Percentiles rank a stretch among this genome's conserved stretches.
Evolutionary conservation across 169 alveolate species (phyloP).

Genomic region (Plasmodium inui): DNA sequence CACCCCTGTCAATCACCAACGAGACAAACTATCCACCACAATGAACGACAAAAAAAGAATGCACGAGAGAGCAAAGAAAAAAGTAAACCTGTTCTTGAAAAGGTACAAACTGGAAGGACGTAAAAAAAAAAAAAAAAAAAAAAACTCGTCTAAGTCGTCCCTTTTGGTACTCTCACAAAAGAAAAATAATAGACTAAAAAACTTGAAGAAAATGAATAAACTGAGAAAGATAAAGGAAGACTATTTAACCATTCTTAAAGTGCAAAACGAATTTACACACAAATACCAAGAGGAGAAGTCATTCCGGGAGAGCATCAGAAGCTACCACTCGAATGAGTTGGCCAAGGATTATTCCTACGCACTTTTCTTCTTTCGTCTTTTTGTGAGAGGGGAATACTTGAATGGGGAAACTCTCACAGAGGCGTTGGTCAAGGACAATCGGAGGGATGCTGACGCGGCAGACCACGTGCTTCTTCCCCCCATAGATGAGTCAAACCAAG

Average conservation of each 20-base stretch:
- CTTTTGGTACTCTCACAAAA: not conserved
- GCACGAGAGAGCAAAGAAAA: not conserved
- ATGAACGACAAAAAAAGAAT: not conserved
- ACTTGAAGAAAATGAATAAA: not conserved
- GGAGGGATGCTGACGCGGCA: no score
- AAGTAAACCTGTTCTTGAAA: not conserved
- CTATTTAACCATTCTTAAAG: conserved; percentile 18
- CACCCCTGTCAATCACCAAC: not conserved
- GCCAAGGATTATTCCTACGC: conserved; percentile 27
- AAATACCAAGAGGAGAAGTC: conserved; percentile 29
- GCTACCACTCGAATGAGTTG: not conserved
- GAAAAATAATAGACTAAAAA: not conserved
- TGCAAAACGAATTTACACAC: conserved; percentile 24
- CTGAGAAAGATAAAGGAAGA: conserved; percentile 1
- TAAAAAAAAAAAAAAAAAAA: not conserved
- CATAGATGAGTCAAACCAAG: not conserved
- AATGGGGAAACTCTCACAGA: not conserved
- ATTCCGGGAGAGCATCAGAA: conserved; percentile 14
- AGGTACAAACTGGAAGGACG: not conserved
- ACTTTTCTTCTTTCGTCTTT: conserved; percentile 16
- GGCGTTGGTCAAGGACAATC: not conserved
- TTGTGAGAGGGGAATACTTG: conserved; percentile 16
- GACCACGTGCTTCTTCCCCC: not conserved
- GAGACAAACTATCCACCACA: not conserved
- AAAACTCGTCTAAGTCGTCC: not conserved